These are phyloP conservation scores for Penicillium hordei DNA, from an alignment of 2,329 filamentous ascomycete species.

Conservation along the genomic window DNA sequence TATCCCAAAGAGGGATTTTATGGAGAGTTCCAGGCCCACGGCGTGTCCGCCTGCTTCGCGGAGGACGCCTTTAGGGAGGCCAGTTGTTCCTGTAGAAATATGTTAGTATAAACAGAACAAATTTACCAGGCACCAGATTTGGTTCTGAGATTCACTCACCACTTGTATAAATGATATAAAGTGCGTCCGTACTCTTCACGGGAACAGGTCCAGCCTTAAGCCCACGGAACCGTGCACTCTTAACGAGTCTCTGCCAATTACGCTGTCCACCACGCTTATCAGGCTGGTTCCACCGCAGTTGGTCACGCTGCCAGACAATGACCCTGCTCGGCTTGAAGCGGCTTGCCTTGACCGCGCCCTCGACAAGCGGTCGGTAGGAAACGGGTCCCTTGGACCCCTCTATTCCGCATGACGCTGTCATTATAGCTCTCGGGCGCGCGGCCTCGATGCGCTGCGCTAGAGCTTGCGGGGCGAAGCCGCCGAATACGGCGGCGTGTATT, in stretches of 20 bases:
- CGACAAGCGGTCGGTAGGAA: conserved; percentile 73
- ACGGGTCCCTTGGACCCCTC: conserved; percentile 79
- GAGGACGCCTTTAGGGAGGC: conserved; percentile 77
- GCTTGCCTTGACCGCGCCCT: conserved; percentile 68
- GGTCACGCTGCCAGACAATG: conserved; percentile 80
- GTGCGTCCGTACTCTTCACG: conserved; percentile 70
- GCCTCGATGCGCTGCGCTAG: conserved; percentile 87
- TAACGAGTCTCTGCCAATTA: conserved; percentile 75
- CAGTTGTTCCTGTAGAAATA: conserved; percentile 64
- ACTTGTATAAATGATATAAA: conserved; percentile 92
- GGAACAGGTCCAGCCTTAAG: conserved; percentile 73
- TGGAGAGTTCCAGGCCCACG: conserved; percentile 77
- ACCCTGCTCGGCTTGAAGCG: conserved; percentile 69
- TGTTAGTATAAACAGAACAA: not conserved
- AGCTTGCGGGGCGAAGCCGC: conserved; percentile 79
- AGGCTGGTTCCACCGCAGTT: conserved; percentile 72
- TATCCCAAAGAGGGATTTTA: conserved; percentile 79
- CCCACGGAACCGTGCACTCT: conserved; percentile 66
- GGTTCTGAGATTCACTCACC: conserved; percentile 34
- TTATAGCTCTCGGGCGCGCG: conserved; percentile 69
- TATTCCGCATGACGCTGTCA: conserved; percentile 90
- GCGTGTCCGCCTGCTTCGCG: conserved; percentile 83
- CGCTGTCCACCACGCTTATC: conserved; percentile 66
- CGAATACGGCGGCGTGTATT: conserved; percentile 89
- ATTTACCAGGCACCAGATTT: too few species aligned